Base-by-base conservation (phyloP, 371 early-diverging fungal species). In the Rhizomucor pusillus region DNA sequence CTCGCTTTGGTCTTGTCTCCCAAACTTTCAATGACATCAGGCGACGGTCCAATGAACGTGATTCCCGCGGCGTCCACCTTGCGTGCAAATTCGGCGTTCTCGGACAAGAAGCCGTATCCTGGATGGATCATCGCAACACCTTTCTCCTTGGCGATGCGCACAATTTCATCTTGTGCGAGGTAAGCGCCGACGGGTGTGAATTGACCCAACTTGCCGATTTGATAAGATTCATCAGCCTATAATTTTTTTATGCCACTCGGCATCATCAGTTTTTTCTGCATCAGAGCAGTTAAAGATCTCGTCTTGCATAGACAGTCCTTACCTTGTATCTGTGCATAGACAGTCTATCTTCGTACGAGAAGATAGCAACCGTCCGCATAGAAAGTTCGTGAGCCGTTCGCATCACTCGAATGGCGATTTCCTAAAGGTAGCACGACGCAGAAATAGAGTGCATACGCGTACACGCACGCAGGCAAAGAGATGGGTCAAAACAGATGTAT, bases 1-100 rank as follows among this genome's bases (percentile, higher is more conserved):
- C 95, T 78, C n/a, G 98, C 96, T 69, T 91, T 90, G 25, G 93
- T 92, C 75, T 97, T 97, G 78, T 96, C 94, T 46, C 97, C 98
- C 52, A 94, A 79, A 20, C 84, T 81, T 43, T 89, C 91, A 67
- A 97, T 96, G 50, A 90, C 90, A 47, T 88, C 84, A 12, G 92
- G 80, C 5, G 83, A 66, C 4, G 97, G 98, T 16, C 97, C 97
- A 34, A 93, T 88, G 62, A 93, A 97, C 24, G 89, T 90, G 55
- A 97, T 92, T 43, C 95, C 96, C 16, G 92, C 92, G 0, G 80
- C 91, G 52, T 88, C 90, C 43, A 92, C 91, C 67, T 89, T 91
- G 61, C 86, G 76, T 18, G 94, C 94, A 74, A 97, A 97, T 47
- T 75, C 80, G 16, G 95, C 81, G 64, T 95, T 94, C 71, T 97